phyloP scores from a whole-genome alignment of 148 eudicot species.

The Rhododendron molle region DNA sequence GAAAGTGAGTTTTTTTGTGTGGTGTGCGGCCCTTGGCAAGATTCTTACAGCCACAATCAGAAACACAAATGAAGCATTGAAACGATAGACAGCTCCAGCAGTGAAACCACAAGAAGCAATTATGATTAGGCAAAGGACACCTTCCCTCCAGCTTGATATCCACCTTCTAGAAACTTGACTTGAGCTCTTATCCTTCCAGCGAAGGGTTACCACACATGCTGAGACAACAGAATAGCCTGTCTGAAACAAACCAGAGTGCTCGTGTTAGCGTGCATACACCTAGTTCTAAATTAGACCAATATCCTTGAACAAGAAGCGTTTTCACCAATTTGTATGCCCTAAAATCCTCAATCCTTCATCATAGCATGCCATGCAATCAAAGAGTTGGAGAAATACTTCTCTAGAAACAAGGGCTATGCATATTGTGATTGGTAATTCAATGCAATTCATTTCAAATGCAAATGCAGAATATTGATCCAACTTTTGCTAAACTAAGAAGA shows the following conservation, averaged over 20 bases:
- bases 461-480: not conserved
- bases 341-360: not conserved
- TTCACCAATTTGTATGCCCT: not conserved
- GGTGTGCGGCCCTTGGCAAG: no score
- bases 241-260: constrained; percentile 37
- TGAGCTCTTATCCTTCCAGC: constrained; percentile 59
- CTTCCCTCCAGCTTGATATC: constrained; percentile 72
- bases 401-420: not conserved
- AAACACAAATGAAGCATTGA: constrained; percentile 48
- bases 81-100: constrained; percentile 74
- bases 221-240: constrained; percentile 97
- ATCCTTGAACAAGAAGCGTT: not conserved
- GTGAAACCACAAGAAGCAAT: constrained; percentile 74
- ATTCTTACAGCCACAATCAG: constrained; percentile 34
- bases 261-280: constrained; percentile 9
- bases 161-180: constrained; percentile 37
- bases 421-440: not conserved
- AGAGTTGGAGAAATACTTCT: not conserved
- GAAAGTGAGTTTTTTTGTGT: no score
- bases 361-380: not conserved
- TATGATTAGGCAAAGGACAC: constrained; percentile 53
- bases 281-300: constrained; percentile 5
- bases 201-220: constrained; percentile 86
- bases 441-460: not conserved
- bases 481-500: not conserved